Percentiles rank a stretch among this genome's conserved stretches.
Conservation (phyloP, 352 stramenopile genomes). For the Phytophthora palmivora region DNA sequence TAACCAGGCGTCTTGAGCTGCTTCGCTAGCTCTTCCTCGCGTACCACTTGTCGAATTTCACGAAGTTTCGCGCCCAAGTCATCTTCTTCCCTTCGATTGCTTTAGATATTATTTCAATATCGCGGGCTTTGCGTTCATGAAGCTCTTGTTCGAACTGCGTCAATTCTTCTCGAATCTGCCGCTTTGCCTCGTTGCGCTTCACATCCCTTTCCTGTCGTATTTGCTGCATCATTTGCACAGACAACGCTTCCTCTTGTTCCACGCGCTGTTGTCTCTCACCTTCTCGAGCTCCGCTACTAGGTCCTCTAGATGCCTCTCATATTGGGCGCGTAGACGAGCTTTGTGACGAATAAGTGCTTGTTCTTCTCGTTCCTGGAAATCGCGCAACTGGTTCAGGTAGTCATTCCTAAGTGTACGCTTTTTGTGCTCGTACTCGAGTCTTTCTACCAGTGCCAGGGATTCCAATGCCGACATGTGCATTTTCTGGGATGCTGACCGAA, state of each 20-base stretch:
- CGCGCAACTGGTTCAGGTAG: conserved; percentile 64
- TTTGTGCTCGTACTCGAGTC: conserved; percentile 79
- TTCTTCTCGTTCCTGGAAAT: conserved; percentile 80
- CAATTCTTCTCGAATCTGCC: conserved; percentile 57
- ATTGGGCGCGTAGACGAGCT: conserved; percentile 64
- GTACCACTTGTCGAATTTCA: conserved; percentile 41
- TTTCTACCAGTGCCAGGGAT: conserved; percentile 52
- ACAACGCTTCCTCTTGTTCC: conserved; percentile 67
- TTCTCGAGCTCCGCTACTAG: conserved; percentile 65
- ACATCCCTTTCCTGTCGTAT: conserved; percentile 60
- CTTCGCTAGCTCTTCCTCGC: conserved; percentile 47
- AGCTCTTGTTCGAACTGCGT: conserved; percentile 57
- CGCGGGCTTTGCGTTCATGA: conserved; percentile 49
- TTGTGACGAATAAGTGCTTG: conserved; percentile 69
- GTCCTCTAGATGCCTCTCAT: conserved; percentile 72
- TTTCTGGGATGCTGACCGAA: conserved; percentile 51
- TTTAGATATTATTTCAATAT: conserved; percentile 49
- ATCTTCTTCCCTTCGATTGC: conserved; percentile 60
- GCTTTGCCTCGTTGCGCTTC: conserved; percentile 54
- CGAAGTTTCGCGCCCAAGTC: conserved; percentile 37
- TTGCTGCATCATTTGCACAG: conserved; percentile 56
- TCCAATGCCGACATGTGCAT: conserved; percentile 66
- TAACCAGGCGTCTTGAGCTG: conserved; percentile 4
- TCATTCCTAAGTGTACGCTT: conserved; percentile 71
- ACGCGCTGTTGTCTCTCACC: conserved; percentile 57